phyloP scores from a whole-genome alignment of 805 yeast genomes.

The Lipomyces sp. region DNA sequence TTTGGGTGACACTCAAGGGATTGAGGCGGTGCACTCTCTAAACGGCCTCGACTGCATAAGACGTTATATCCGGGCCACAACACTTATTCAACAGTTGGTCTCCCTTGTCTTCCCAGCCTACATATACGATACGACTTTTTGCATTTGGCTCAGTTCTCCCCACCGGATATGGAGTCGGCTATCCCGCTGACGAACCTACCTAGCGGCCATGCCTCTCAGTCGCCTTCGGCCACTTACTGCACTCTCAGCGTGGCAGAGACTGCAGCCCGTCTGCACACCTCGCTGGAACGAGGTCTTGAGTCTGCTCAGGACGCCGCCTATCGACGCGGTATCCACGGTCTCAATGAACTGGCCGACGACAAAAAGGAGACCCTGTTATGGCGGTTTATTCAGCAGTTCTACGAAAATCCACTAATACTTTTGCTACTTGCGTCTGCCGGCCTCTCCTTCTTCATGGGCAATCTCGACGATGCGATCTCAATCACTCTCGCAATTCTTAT shows the following conservation, averaged over 20 bases:
- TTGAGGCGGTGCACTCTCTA: neutral
- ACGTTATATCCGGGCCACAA: neutral
- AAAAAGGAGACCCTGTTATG: conserved; percentile 68
- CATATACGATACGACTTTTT: neutral
- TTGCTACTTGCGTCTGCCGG: conserved; percentile 88
- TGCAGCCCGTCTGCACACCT: conserved; percentile 63
- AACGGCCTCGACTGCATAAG: neutral
- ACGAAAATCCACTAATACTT: conserved; percentile 88
- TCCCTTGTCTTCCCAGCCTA: neutral
- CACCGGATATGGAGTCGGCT: conserved; percentile 8
- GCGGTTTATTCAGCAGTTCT: conserved; percentile 79
- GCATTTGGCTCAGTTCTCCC: neutral
- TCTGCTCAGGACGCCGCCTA: conserved; percentile 71
- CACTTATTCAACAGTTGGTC: neutral
- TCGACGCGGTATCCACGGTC: conserved; percentile 76
- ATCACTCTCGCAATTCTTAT: conserved; percentile 89
- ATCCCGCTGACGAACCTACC: conserved; percentile 11
- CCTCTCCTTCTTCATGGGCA: conserved; percentile 90
- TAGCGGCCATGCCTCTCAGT: conserved; percentile 13
- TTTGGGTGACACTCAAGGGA: too few species aligned
- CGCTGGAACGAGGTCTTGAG: conserved; percentile 62
- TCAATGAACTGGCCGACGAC: conserved; percentile 75
- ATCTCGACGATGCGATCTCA: conserved; percentile 92
- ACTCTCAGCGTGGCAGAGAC: conserved; percentile 69
- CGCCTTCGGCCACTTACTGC: conserved; percentile 71